Conservation (phyloP, 2,329 filamentous ascomycete genomes). For the Fusarium sp. region DNA sequence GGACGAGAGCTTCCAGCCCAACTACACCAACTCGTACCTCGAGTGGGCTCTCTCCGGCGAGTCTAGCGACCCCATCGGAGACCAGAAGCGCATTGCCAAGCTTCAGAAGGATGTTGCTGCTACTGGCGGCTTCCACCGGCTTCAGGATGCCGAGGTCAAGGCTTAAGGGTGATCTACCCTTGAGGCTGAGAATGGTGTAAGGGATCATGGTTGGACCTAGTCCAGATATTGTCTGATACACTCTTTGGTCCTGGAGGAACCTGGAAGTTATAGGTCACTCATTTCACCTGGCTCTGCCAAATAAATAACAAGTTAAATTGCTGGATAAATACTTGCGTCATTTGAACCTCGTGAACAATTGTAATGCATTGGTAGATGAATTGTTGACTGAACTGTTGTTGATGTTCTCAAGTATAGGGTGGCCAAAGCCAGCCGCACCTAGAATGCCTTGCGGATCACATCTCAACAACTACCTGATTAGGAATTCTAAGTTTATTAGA, state of each 20-base stretch:
- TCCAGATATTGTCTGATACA: conserved; percentile 19
- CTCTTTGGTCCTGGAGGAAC: conserved; percentile 20
- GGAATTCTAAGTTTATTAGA: neutral
- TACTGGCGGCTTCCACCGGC: conserved; percentile 69
- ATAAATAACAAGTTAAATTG: conserved; percentile 19
- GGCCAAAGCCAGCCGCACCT: neutral
- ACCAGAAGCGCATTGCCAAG: conserved; percentile 76
- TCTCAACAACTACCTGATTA: neutral
- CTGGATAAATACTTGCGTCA: neutral
- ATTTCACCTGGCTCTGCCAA: conserved; percentile 3
- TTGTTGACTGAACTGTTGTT: neutral
- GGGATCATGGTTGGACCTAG: conserved; percentile 2
- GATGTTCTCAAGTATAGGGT: neutral
- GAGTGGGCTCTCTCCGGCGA: conserved; percentile 71
- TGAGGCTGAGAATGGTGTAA: neutral
- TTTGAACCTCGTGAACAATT: neutral
- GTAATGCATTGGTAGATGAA: no score
- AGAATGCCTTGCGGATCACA: neutral
- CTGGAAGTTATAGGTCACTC: conserved; percentile 17
- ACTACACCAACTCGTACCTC: conserved; percentile 77
- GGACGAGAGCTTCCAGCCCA: conserved; percentile 68
- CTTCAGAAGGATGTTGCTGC: conserved; percentile 72
- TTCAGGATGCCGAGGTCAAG: conserved; percentile 44
- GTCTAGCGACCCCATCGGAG: conserved; percentile 70
- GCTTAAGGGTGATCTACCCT: conserved; percentile 10